phyloP scores from a whole-genome alignment of 176 grass and related monocot genomes.

The Cenchrus americanus region DNA sequence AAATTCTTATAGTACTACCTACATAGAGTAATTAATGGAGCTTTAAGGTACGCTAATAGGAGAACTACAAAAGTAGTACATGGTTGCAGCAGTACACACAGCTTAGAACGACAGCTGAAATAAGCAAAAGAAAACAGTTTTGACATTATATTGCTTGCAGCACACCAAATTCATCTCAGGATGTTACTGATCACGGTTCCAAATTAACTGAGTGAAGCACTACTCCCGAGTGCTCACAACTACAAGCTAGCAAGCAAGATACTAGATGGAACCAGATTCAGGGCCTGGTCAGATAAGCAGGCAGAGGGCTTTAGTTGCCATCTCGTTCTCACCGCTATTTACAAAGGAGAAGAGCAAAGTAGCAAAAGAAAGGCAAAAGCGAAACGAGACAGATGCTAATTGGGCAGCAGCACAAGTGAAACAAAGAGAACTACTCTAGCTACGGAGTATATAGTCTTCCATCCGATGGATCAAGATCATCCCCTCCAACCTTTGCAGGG shows the following conservation, averaged over 20 bases:
- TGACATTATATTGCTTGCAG: neutral
- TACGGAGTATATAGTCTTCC: neutral
- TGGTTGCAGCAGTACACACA: neutral
- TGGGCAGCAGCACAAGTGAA: neutral
- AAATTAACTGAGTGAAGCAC: neutral
- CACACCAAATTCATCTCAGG: neutral
- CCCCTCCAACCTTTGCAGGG: neutral
- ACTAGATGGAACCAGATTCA: conserved; percentile 23
- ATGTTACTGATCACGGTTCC: neutral
- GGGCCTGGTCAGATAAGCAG: neutral
- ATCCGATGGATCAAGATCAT: neutral
- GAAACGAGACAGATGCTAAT: neutral
- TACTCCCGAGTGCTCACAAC: neutral
- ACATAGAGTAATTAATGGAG: no score
- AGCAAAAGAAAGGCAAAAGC: neutral
- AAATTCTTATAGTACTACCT: no score
- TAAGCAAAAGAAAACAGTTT: neutral
- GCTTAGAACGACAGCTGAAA: neutral
- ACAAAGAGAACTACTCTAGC: neutral
- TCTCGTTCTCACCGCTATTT: conserved; percentile 27
- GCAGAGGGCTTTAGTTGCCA: conserved; percentile 14
- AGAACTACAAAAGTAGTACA: neutral
- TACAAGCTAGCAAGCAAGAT: neutral
- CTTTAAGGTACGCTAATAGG: no score
- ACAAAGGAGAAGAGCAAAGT: neutral